Evolutionary conservation across 2,329 filamentous ascomycete genomes (phyloP).

Genomic region (Aspergillus neoniger): DNA sequence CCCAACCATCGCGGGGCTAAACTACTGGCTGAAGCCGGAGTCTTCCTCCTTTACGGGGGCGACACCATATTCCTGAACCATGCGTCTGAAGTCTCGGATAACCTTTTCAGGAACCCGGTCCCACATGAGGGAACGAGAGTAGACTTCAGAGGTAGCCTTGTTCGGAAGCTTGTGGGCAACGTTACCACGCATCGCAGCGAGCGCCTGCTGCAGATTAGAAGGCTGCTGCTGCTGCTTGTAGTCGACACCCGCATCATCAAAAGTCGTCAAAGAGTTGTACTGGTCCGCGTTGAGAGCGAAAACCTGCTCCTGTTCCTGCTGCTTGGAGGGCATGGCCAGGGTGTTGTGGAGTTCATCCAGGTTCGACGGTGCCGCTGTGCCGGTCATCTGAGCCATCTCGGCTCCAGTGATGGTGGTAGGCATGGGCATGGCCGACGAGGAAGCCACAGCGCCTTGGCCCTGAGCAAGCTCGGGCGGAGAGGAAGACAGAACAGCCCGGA

Average conservation of each 20-base stretch:
- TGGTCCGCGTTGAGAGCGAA: conserved; percentile 84
- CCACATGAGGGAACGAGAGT: conserved; percentile 89
- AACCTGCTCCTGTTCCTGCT: conserved; percentile 84
- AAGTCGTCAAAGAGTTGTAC: conserved; percentile 80
- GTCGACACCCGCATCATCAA: conserved; percentile 54
- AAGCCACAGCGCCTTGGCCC: conserved; percentile 28
- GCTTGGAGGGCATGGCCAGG: conserved; percentile 73
- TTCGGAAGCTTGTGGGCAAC: conserved; percentile 58
- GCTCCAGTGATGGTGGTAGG: conserved; percentile 40
- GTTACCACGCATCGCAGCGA: conserved; percentile 73
- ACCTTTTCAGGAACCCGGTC: conserved; percentile 91
- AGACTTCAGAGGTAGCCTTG: conserved; percentile 75
- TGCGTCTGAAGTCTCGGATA: conserved; percentile 86
- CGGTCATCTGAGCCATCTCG: conserved; percentile 44
- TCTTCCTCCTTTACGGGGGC: conserved; percentile 36
- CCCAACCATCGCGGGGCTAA: conserved; percentile 5
- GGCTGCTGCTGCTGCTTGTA: conserved; percentile 45
- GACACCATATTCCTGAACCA: conserved; percentile 72
- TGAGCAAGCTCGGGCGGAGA: conserved; percentile 51
- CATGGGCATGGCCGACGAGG: conserved; percentile 27
- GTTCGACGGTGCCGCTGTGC: conserved; percentile 34
- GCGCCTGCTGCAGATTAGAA: conserved; percentile 59
- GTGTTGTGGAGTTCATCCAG: conserved; percentile 68
- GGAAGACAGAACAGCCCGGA: conserved; percentile 49
- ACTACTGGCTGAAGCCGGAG: conserved; percentile 22